Evolutionary conservation across 2,329 filamentous ascomycete species (phyloP), one percentile per base, ranked within the genome.

Genomic region (Epichloe sylvatica): DNA sequence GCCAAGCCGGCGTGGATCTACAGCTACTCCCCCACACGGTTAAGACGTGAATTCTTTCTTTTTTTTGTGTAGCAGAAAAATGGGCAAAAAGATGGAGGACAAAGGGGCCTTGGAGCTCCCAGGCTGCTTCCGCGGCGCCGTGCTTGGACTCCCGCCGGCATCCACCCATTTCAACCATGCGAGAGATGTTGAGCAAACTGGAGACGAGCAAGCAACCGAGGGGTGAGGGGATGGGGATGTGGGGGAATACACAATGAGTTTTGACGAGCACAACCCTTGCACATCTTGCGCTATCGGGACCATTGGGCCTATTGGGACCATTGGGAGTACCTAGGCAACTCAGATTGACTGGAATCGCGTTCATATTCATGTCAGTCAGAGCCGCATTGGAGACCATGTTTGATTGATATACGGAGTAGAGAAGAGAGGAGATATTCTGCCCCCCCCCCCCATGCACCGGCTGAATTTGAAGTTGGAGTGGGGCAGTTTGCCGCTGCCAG

Each of bases 71-170:
- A 30, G 1, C 12, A 37, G 13, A 37, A 38, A 47, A 49, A 34
- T 53, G 48, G 47, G 4, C 15, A 41, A n/a, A 21, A 36, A 17
- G 40, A 49, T 44, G 51, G 30, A 33, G 43, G 43, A 35, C 33
- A 46, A 30, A 33, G 25, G 42, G 30, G 30, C 30, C 30, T 30
- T 30, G 9, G 25, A 4, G 30, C 30, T n/a, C 34, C 42, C 23
- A 53, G 56, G 55, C 47, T 56, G 54, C 54, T 57, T 54, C 55
- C 56, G 56, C 57, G 49, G 53, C 51, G 43, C 53, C 54, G 47
- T 56, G 53, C 50, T 57, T 54, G 51, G 50, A 51, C 52, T 57
- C 55, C 55, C 56, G 56, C 51, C 19, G 25, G 43, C 47, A 55
- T 55, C 56, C 56, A 55, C 54, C 39, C 19, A 50, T 42, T 51